phyloP scores from a whole-genome alignment of 2,329 filamentous ascomycete species.

The Grosmannia clavigera region DNA sequence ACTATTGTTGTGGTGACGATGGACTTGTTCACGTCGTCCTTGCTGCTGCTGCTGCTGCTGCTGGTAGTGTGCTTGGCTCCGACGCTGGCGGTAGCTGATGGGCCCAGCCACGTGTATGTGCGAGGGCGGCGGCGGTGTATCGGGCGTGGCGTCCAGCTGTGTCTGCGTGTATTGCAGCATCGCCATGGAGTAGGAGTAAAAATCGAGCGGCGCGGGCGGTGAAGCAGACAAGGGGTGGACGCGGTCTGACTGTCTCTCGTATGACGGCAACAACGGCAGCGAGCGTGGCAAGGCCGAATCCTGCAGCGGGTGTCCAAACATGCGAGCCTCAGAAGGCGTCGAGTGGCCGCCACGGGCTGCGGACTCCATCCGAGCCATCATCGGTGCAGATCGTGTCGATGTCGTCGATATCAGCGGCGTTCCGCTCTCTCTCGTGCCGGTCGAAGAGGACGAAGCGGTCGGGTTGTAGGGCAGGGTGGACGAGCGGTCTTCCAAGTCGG shows the following conservation, averaged over 20 bases:
- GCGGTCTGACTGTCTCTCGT: neutral
- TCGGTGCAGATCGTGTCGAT: neutral
- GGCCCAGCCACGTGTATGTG: slow-evolving; percentile 8
- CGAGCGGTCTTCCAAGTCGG: neutral
- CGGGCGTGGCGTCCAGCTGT: slow-evolving; percentile 48
- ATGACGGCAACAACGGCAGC: neutral
- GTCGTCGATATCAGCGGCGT: neutral
- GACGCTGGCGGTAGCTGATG: neutral
- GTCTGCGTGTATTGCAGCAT: slow-evolving; percentile 55
- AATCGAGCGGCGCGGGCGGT: slow-evolving; percentile 17
- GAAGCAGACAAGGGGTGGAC: neutral
- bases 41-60: slow-evolving; percentile 6
- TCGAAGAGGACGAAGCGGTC: neutral
- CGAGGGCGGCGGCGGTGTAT: slow-evolving; percentile 22
- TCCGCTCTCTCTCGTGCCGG: neutral
- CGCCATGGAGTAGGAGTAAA: slow-evolving; percentile 38
- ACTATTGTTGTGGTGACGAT: neutral
- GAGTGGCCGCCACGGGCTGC: neutral
- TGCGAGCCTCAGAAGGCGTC: neutral
- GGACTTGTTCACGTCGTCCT: neutral
- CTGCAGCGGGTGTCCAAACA: neutral
- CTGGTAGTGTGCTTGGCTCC: neutral
- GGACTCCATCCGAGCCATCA: neutral
- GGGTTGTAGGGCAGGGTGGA: neutral
- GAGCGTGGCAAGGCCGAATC: neutral